These are phyloP conservation scores for Nicotiana attenuata DNA, from an alignment of 257 asterid genomes.

Conservation along the genomic window DNA sequence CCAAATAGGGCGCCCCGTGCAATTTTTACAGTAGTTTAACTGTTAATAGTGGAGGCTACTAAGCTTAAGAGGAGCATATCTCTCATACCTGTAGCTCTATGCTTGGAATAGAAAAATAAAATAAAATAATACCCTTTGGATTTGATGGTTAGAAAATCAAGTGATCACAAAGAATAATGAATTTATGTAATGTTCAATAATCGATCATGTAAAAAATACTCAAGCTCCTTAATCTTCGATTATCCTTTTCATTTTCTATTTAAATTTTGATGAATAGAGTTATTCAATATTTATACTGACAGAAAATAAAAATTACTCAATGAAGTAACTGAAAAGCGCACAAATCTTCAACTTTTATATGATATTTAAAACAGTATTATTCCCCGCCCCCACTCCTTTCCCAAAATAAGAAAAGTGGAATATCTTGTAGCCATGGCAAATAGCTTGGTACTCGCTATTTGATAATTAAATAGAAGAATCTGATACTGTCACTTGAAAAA, in stretches of 20 bases:
- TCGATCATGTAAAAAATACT: no score
- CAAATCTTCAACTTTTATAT: no score
- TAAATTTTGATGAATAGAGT: no score
- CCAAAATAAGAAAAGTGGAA: not conserved
- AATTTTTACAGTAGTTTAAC: not conserved
- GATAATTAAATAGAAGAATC: not conserved
- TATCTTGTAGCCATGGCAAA: not conserved
- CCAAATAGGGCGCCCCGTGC: no score
- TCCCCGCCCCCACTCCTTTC: not conserved
- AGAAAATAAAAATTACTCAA: not conserved
- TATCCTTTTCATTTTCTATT: no score
- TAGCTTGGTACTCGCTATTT: not conserved
- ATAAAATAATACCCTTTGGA: not conserved
- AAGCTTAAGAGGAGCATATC: no score
- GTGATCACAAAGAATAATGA: not conserved
- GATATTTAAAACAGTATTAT: not conserved
- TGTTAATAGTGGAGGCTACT: no score
- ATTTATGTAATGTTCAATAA: no score
- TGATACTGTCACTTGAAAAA: not conserved
- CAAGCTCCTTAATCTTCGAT: not conserved
- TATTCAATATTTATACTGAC: no score
- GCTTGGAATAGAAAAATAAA: no score
- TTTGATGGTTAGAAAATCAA: not conserved
- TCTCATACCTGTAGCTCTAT: no score
- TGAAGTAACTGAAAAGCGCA: not conserved